Evolutionary conservation across 2,329 filamentous ascomycete species (phyloP), one percentile per base, ranked within the genome.

Genomic region (Penicillium glabrum): DNA sequence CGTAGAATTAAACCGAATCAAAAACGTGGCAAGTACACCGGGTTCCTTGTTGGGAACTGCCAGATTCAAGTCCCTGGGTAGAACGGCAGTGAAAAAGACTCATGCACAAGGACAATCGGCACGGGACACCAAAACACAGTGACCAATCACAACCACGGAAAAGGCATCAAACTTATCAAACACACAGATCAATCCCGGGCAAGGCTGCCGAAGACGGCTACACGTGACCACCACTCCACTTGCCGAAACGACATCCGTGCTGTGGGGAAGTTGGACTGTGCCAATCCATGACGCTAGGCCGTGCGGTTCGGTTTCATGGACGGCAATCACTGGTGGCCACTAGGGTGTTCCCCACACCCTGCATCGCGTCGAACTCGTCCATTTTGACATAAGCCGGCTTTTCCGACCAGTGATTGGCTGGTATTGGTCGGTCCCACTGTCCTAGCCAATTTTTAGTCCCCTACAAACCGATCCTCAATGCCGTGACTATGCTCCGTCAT

Each of bases 391-490:
- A 35, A 53, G 13, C 50, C 50, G 43, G 43, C 5, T 37, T 46
- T 53, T 37, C 27, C 21, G 11, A 9, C 19, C 21, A 7, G 11
- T 41, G 11, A 53, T 53, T 31, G n/a, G 27, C n/a, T 9, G 37
- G 51, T 35, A 61, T 59, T 61, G 58, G 58, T 26, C 33, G 10
- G 7, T 44, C 45, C 43, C 43, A 37, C 57, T 59, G 52, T 58
- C 56, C 33, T 27, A 41, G 49, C 50, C 47, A 37, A 41, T 58
- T 48, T 57, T 58, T 59, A 27, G 31, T 57, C 64, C 60, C 62
- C 62, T 67, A 63, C 66, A 71, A 53, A 60, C 70, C 69, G 69
- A 72, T 55, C 51, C 58, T 68, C 66, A 73, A 66, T 74, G 71
- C 71, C 71, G 71, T 69, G 65, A 58, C 68, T 67, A 33, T 61